Base-by-base conservation (phyloP, 2,329 filamentous ascomycete genomes). In the Ophiostoma quercus region DNA sequence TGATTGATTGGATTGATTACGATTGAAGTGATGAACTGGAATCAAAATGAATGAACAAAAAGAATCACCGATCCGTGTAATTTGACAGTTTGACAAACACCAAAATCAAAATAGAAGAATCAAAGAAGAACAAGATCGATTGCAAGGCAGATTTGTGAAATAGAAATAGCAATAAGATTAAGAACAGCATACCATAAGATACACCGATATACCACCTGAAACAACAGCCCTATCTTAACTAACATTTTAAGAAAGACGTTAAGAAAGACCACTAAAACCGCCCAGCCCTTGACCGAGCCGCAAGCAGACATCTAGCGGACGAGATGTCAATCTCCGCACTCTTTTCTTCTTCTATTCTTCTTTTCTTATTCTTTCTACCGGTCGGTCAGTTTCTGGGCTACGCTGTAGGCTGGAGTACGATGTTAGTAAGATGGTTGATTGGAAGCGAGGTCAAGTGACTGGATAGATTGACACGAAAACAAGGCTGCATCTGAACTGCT, bases 361-460 rank as follows among this genome's bases (percentile, higher is more conserved):
- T n/a, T n/a, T n/a, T n/a, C n/a, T n/a, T n/a, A n/a, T 5, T 43
- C 41, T 43, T 14, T 54, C 6, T 54, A 12, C 8, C 8, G 3
- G 51, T 25, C 47, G 47, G 51, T 57, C 51, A 34, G 68, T 69
- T 69, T 67, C 34, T 62, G 51, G 47, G 68, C 68, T 70, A 70
- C 68, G 68, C 65, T 47, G 68, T 67, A 70, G 68, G 51, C 51
- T 47, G 34, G 65, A 70, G 68, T 34, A 34, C 34, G 34, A 5
- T 34, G 34, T 6, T 6, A 34, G 34, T 8, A 34, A 34, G 32
- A 6, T 34, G 6, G 34, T 8, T 6, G 34, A 34, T 34, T 34
- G 34, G 34, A 29, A 29, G 25, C 25, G 25, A 29, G 25, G 25
- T 29, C 25, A 29, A 29, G 25, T 29, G 25, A 29, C 25, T 29